Evolutionary conservation across 2,329 filamentous ascomycete species (phyloP).

Genomic region (Nothophoma quercina): DNA sequence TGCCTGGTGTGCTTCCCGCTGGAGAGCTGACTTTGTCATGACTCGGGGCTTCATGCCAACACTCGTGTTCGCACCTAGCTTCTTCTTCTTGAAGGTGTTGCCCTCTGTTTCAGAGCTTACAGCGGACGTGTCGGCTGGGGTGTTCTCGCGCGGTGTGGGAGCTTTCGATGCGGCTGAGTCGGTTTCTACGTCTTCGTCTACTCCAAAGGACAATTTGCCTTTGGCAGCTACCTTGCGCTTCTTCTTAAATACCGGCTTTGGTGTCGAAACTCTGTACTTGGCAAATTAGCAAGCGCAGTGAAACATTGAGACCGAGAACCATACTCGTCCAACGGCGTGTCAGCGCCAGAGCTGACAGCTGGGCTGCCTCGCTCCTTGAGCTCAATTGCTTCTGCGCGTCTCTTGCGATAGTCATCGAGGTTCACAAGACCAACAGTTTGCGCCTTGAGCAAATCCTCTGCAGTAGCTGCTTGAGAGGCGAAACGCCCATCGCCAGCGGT

Average conservation of each 20-base stretch:
- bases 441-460: slow-evolving; percentile 81
- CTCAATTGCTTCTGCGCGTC: slow-evolving; percentile 91
- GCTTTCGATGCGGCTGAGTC: slow-evolving; percentile 52
- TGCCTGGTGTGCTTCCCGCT: slow-evolving; percentile 79
- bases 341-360: slow-evolving; percentile 64
- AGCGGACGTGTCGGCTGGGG: slow-evolving; percentile 48
- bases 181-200: slow-evolving; percentile 71
- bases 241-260: slow-evolving; percentile 63
- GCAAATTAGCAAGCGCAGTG: slow-evolving; percentile 56
- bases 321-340: slow-evolving; percentile 68
- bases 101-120: slow-evolving; percentile 42
- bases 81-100: slow-evolving; percentile 53
- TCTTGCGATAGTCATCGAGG: slow-evolving; percentile 93
- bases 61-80: slow-evolving; percentile 67
- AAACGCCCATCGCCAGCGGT: slow-evolving; percentile 65
- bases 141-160: slow-evolving; percentile 50
- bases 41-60: slow-evolving; percentile 70
- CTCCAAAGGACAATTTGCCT: slow-evolving; percentile 72
- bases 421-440: slow-evolving; percentile 91
- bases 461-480: slow-evolving; percentile 76
- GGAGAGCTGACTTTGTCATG: slow-evolving; percentile 76
- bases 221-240: slow-evolving; percentile 62
- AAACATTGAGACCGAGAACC: slow-evolving; percentile 29
- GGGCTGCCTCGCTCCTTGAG: slow-evolving; percentile 83
- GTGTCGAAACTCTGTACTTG: slow-evolving; percentile 64